These are phyloP conservation scores for Setaria viridis DNA, from an alignment of 202 grass and related monocot species.

Conservation along the genomic window DNA sequence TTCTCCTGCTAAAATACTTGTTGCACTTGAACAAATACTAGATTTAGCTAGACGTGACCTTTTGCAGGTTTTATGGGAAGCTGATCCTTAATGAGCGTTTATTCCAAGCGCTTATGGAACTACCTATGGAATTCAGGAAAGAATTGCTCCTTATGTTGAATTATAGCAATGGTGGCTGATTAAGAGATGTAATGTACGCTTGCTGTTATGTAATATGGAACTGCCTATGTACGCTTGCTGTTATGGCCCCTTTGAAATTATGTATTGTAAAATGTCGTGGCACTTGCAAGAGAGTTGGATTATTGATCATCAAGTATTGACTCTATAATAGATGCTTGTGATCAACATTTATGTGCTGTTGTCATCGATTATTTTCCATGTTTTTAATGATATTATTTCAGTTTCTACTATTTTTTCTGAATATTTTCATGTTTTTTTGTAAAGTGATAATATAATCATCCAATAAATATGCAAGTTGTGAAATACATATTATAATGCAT, in stretches of 20 bases:
- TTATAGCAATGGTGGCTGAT: neutral
- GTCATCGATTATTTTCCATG: neutral
- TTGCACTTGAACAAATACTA: neutral
- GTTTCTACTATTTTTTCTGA: neutral
- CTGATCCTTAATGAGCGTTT: neutral
- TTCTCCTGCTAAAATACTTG: neutral
- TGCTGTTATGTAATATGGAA: neutral
- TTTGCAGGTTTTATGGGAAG: neutral
- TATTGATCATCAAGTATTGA: no score
- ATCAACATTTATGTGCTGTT: neutral
- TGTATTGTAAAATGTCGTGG: no score
- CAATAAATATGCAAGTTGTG: neutral
- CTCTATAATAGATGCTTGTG: neutral
- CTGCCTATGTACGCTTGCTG: no score
- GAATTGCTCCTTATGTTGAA: neutral
- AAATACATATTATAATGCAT: neutral
- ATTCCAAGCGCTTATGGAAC: neutral
- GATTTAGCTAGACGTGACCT: neutral
- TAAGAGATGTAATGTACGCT: neutral
- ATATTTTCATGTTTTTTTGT: neutral
- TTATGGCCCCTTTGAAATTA: no score
- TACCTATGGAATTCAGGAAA: neutral
- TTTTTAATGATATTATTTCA: neutral
- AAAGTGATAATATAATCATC: neutral
- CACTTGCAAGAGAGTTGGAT: no score